Conservation (phyloP, 2,329 filamentous ascomycete species). For the Penicillium concentricum region DNA sequence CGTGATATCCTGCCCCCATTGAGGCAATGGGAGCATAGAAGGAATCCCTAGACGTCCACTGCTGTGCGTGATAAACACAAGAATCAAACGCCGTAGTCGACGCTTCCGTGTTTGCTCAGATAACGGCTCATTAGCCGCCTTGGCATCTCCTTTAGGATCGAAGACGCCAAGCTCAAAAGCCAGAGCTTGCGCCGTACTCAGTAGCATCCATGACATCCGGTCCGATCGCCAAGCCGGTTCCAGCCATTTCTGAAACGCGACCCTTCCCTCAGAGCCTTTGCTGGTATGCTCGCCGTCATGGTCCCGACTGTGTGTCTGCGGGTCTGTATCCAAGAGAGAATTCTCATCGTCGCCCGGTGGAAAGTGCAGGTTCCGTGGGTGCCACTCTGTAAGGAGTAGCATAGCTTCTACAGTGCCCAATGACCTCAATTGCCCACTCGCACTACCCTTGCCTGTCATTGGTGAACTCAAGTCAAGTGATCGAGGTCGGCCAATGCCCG, state of each 20-base stretch:
- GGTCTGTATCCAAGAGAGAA: constrained; percentile 65
- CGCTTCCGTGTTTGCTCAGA: constrained; percentile 73
- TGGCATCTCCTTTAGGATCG: constrained; percentile 77
- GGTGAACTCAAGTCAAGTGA: constrained; percentile 62
- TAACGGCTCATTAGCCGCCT: constrained; percentile 50
- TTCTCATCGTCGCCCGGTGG: constrained; percentile 69
- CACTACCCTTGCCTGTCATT: constrained; percentile 48
- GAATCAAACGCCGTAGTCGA: constrained; percentile 79
- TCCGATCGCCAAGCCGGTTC: constrained; percentile 94
- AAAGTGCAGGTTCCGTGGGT: constrained; percentile 90
- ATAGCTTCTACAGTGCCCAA: constrained; percentile 92
- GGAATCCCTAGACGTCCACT: constrained; percentile 89
- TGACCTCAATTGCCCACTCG: constrained; percentile 78
- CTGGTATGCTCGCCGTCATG: constrained; percentile 40
- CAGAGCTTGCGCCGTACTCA: constrained; percentile 85
- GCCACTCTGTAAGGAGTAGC: constrained; percentile 95
- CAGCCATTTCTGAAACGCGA: constrained; percentile 86
- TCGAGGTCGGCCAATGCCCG: constrained; percentile 63
- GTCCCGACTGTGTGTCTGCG: constrained; percentile 60
- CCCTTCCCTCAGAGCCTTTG: constrained; percentile 67
- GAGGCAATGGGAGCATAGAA: constrained; percentile 74
- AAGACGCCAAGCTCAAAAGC: constrained; percentile 95
- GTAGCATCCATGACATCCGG: constrained; percentile 96
- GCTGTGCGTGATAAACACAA: constrained; percentile 92
- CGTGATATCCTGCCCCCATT: constrained; percentile 43